Conservation (phyloP, 2,329 filamentous ascomycete genomes). For the Aspergillus phoenicis region DNA sequence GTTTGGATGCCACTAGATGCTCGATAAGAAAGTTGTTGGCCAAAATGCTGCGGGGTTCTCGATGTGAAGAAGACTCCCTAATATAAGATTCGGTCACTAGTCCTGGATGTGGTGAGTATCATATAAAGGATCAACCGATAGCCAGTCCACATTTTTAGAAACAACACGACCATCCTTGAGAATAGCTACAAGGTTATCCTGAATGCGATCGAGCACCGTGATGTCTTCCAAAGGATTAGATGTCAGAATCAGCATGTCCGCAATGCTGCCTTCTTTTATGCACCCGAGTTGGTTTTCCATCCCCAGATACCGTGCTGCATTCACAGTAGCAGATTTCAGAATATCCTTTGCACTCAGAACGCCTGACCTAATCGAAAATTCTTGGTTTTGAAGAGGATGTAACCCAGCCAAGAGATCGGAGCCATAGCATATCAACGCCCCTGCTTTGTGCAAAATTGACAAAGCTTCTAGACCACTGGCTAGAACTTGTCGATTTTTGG, state of each 20-base stretch:
- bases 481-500: constrained; percentile 55
- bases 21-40: no score
- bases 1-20: no score
- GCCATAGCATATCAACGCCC: constrained; percentile 58
- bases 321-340: constrained; percentile 54
- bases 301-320: constrained; percentile 52
- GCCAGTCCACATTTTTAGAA: background rate
- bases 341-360: constrained; percentile 47
- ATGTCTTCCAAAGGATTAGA: constrained; percentile 58
- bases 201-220: constrained; percentile 50
- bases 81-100: no score
- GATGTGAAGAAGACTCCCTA: no score
- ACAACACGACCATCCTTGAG: constrained; percentile 57
- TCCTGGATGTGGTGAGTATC: background rate
- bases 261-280: constrained; percentile 52
- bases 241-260: constrained; percentile 56
- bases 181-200: constrained; percentile 52
- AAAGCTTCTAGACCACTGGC: constrained; percentile 49
- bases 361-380: constrained; percentile 49
- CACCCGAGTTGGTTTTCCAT: constrained; percentile 52
- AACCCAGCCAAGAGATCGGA: constrained; percentile 56
- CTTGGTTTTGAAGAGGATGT: constrained; percentile 48
- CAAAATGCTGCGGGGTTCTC: no score
- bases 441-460: constrained; percentile 51
- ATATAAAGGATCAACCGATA: constrained; percentile 9